phyloP scores from a whole-genome alignment of 805 yeast genomes.

The Pichia nanzhaoensis region DNA sequence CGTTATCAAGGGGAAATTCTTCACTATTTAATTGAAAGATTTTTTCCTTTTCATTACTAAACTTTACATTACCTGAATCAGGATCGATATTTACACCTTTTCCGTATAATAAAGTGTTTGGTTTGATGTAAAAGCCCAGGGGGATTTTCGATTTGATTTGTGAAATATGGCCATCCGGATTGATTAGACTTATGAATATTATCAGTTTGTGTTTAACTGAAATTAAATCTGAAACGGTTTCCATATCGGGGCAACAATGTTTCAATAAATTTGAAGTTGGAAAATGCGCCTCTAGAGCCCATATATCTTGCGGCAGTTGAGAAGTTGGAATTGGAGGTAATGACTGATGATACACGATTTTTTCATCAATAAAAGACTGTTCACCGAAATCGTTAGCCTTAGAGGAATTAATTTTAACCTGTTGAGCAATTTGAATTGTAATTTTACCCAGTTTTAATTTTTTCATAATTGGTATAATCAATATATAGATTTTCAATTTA shows the following conservation, averaged over 20 bases:
- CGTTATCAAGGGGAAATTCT: not conserved
- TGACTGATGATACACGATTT: slow-evolving; percentile 29
- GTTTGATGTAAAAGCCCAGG: slow-evolving; percentile 36
- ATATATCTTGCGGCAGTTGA: slow-evolving; percentile 36
- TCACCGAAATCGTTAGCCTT: slow-evolving; percentile 18
- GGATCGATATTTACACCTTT: slow-evolving; percentile 22
- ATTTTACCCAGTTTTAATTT: slow-evolving; percentile 35
- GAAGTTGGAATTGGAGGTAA: slow-evolving; percentile 30
- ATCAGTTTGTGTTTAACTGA: slow-evolving; percentile 41
- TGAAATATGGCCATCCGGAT: slow-evolving; percentile 44
- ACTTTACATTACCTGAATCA: slow-evolving; percentile 1
- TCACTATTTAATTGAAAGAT: not conserved
- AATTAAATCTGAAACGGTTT: slow-evolving; percentile 30
- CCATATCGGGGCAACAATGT: slow-evolving; percentile 39
- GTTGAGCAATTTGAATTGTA: slow-evolving; percentile 30
- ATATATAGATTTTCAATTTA: slow-evolving; percentile 34
- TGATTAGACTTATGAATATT: slow-evolving; percentile 38
- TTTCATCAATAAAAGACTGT: slow-evolving; percentile 22
- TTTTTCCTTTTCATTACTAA: not conserved
- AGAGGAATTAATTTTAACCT: slow-evolving; percentile 19
- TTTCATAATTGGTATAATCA: slow-evolving; percentile 42
- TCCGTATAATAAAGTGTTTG: slow-evolving; percentile 25
- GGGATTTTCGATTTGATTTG: slow-evolving; percentile 50
- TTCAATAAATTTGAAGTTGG: slow-evolving; percentile 35
- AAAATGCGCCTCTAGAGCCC: slow-evolving; percentile 39